Evolutionary conservation across 1,284 basidiomycete genomes (phyloP).

Genomic region (Termitomyces sp.): DNA sequence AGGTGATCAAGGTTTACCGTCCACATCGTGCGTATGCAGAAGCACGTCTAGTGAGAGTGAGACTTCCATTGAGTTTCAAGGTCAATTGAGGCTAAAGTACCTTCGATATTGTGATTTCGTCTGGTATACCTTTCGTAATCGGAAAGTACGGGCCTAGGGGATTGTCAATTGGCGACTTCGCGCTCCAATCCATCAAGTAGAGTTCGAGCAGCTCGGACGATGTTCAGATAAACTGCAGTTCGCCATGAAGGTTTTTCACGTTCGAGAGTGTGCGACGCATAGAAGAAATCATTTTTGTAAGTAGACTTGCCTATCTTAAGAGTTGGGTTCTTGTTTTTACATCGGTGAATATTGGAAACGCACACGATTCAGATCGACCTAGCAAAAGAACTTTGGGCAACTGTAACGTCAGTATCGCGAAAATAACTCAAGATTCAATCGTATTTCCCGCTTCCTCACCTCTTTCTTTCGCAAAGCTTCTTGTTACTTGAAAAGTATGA

Average conservation of each 20-base stretch:
- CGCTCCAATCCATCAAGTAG: slow-evolving; percentile 55
- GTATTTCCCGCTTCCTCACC: slow-evolving; percentile 43
- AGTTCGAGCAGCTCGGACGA: slow-evolving; percentile 59
- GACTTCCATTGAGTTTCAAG: no score
- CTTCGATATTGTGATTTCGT: slow-evolving; percentile 26
- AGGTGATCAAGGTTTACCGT: no score
- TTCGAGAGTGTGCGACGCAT: slow-evolving; percentile 55
- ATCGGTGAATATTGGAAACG: background rate
- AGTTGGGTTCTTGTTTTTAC: no score
- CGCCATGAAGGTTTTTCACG: no score
- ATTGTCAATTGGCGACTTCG: slow-evolving; percentile 11
- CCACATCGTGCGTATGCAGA: slow-evolving; percentile 50
- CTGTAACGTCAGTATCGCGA: slow-evolving; percentile 1
- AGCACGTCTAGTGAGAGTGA: slow-evolving; percentile 43
- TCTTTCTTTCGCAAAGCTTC: slow-evolving; percentile 44
- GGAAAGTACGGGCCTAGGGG: slow-evolving; percentile 11
- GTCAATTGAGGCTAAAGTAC: no score
- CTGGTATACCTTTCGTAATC: slow-evolving; percentile 12
- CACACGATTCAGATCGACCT: slow-evolving; percentile 59
- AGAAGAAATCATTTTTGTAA: no score
- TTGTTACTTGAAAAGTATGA: slow-evolving; percentile 37
- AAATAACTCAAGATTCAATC: slow-evolving; percentile 6
- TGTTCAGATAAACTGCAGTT: slow-evolving; percentile 64
- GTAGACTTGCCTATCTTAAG: no score
- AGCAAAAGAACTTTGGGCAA: slow-evolving; percentile 42